These are phyloP conservation scores for Prunus fruticosa DNA, from an alignment of 306 rosid genomes.

Conservation along the genomic window DNA sequence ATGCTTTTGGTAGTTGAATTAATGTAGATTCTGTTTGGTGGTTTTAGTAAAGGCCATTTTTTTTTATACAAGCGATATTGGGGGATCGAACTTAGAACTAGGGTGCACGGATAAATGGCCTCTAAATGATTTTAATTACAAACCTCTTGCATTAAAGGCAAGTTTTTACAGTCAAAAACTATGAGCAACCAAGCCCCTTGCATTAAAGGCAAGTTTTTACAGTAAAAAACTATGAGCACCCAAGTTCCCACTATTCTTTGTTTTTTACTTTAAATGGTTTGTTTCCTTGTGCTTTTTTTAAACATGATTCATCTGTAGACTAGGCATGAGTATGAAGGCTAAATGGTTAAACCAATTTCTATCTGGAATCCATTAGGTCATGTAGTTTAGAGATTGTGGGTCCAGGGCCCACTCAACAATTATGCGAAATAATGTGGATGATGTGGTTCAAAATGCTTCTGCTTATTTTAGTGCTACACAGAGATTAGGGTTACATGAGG, in stretches of 20 bases:
- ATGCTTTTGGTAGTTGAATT: neutral
- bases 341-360: conserved; percentile 13
- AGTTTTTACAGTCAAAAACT: conserved; percentile 1
- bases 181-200: neutral
- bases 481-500: too few species aligned
- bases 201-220: conserved; percentile 6
- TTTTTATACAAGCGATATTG: too few species aligned
- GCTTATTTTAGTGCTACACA: neutral
- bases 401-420: neutral
- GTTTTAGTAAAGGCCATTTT: too few species aligned
- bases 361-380: conserved; percentile 22
- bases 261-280: conserved; percentile 4
- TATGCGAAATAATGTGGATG: neutral
- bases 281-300: conserved; percentile 11
- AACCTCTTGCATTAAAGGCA: neutral
- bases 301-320: neutral
- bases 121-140: too few species aligned
- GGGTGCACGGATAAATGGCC: too few species aligned
- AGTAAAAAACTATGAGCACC: neutral
- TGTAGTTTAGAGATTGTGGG: neutral
- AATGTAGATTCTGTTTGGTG: too few species aligned
- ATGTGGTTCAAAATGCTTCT: neutral
- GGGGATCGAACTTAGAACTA: too few species aligned
- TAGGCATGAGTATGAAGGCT: neutral
- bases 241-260: neutral